Conservation (phyloP, 257 asterid genomes). For the Gynochthodes officinalis region DNA sequence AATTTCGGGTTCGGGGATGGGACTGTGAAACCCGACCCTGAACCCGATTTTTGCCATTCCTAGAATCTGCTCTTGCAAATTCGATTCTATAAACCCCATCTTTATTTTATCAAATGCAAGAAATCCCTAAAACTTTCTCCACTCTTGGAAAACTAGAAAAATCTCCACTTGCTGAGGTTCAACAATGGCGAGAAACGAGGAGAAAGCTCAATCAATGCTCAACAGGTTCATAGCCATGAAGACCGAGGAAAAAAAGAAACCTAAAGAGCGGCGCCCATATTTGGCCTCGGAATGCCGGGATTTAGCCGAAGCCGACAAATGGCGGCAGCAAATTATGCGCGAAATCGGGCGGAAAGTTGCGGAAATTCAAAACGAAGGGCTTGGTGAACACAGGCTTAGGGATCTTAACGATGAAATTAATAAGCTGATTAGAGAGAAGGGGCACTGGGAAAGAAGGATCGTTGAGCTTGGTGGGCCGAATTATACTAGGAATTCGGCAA, state of each 20-base stretch:
- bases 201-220: slow-evolving; percentile 96
- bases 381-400: slow-evolving; percentile 84
- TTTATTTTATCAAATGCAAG: too few relatives aligned
- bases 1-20: too few relatives aligned
- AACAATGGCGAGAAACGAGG: slow-evolving; percentile 97
- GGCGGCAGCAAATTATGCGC: slow-evolving; percentile 98
- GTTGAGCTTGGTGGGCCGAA: slow-evolving; percentile 89
- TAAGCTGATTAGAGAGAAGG: slow-evolving; percentile 82
- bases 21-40: too few relatives aligned
- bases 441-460: slow-evolving; percentile 90
- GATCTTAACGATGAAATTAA: slow-evolving; percentile 95
- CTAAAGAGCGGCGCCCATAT: slow-evolving; percentile 92
- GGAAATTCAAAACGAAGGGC: slow-evolving; percentile 89
- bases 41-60: too few relatives aligned
- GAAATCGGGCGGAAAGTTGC: slow-evolving; percentile 93
- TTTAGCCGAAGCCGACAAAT: slow-evolving; percentile 91
- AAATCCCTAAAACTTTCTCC: too few relatives aligned
- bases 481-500: slow-evolving; percentile 59
- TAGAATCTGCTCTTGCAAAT: too few relatives aligned
- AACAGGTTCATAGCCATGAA: slow-evolving; percentile 87
- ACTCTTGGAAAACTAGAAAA: neutral
- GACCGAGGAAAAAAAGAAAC: slow-evolving; percentile 80
- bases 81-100: too few relatives aligned
- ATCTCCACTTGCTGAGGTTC: neutral
- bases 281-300: slow-evolving; percentile 98